Base-by-base conservation (phyloP, 2,329 filamentous ascomycete species). In the Scedosporium boydii region DNA sequence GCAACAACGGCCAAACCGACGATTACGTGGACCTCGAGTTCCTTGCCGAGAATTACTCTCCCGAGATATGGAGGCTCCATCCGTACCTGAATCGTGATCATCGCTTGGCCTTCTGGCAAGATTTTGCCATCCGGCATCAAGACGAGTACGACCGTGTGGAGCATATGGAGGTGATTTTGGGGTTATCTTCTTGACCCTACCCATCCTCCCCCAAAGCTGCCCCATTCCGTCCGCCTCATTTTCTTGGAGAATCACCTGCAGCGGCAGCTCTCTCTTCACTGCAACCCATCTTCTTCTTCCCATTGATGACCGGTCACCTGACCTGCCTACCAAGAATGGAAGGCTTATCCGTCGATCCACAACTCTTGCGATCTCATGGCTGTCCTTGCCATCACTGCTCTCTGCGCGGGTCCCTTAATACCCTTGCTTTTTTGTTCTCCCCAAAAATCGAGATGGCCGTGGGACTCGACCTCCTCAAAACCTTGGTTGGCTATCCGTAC, bases 21-120 rank as follows among this genome's bases (percentile, higher is more conserved):
- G 60, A 62, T 42, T 62, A 62, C 38, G 55, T 41, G 6, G 60
- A 62, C 44, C 60, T 62, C 34, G 60, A 58, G 53, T 62, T 62
- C 51, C 60, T 62, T 14, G 60, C 42, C 41, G 53, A 58, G 21
- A 62, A 21, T 3, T 62, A 62, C 53, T 16, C 26, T 14, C 14
- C 14, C 34, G 60, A 58, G 26, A 62, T 62, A 16, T 62, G 27
- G 5, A 55, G 21, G 9, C n/a, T 48, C n/a, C 53, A 55, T 16
- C 34, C 29, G 38, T 62, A 46, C 55, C 38, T 62, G 10, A 38
- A 62, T 26, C 26, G 26, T 6, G 60, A 62, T 21, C 60, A 58
- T 21, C 23, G 60, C 41, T 14, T 23, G 38, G 42, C 42, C 53
- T 58, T 62, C 41, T 62, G 38, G 38, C 38, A 29, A 55, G 38